Conservation (phyloP, 106 monocot genomes). For the Xerophyta viscosa region DNA sequence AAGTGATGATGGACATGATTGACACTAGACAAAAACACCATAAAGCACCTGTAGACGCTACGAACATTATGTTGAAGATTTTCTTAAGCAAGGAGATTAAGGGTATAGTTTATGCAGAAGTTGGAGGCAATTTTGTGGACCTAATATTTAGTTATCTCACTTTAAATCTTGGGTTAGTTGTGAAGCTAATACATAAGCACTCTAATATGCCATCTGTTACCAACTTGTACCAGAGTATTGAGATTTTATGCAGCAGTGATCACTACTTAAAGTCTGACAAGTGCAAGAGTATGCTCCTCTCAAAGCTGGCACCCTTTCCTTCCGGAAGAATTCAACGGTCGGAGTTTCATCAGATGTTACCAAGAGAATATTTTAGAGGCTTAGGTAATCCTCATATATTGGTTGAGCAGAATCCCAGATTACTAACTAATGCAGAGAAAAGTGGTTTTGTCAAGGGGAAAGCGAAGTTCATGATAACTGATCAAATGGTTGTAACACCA, state of each 20-base stretch:
- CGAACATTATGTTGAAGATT: constrained; percentile 24
- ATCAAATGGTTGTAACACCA: constrained; percentile 24
- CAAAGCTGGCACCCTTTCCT: constrained; percentile 20
- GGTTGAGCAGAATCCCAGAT: constrained; percentile 25
- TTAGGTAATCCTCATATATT: too few species aligned
- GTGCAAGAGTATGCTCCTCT: constrained; percentile 13
- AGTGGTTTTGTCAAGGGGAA: constrained; percentile 10
- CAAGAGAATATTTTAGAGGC: constrained; percentile 2
- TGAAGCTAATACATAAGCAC: constrained; percentile 12
- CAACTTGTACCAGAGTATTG: constrained; percentile 35
- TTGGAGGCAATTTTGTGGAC: constrained; percentile 29
- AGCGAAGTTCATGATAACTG: constrained; percentile 22
- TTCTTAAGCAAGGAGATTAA: constrained; percentile 18
- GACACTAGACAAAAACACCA: constrained; percentile 6
- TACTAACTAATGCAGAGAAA: not conserved
- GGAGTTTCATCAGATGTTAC: constrained; percentile 9
- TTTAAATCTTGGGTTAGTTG: constrained; percentile 31
- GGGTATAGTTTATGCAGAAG: constrained; percentile 45
- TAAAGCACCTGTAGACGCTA: not conserved
- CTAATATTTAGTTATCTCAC: constrained; percentile 38
- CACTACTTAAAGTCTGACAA: constrained; percentile 17
- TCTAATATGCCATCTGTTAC: constrained; percentile 25
- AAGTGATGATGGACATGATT: constrained; percentile 2
- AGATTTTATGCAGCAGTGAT: constrained; percentile 12
- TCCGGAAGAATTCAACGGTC: constrained; percentile 7